Evolutionary conservation across 192 early-diverging fungal species (phyloP), one percentile per base, ranked within the genome.

Genomic region (Haplosporangium gracile): DNA sequence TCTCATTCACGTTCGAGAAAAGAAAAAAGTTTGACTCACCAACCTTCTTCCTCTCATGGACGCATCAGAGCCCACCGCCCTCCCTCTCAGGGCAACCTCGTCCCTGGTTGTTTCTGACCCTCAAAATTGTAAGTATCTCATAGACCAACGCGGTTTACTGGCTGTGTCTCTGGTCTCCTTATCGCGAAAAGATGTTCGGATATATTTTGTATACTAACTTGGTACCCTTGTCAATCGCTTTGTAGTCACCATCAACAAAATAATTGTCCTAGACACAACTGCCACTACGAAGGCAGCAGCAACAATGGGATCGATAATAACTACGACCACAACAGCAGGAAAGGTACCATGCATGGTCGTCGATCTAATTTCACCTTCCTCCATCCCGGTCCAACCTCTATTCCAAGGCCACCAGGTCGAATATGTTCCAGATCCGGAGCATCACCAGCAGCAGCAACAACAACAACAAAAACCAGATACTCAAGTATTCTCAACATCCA

Each of bases 351-450:
- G 20, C 68, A 55, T 75, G 68, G 26, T 45, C 11, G 51, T 81
- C 38, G 73, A 81, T 16, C 65, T 18, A 2, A n/a, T 13, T 32
- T 81, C 80, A 32, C 74, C 79, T 29, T 72, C 42, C 47, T 73
- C 36, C 18, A 68, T 75, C 68, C 70, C 80, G 34, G 55, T 81
- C 29, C 73, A 75, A 29, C 36, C 29, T 32, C 74, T 74, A 11
- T 18, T 26, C 65, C 75, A 76, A 63, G 57, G 49, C 29, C 11
- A 65, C 60, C 39, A 40, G 2, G 7, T 72, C 11, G 81, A 82
- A 4, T 82, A 77, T 63, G 72, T 70, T 24, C 81, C 32, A 29
- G 81, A 82, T 38, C 75, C 81, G 26, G 81, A 82, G 65, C 34
- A 70, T 5, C 26, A 22, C 45, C 45, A 18, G 16, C 71, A 51